phyloP scores from a whole-genome alignment of 176 grass and related monocot species.

The Urochloa ruziziensis region DNA sequence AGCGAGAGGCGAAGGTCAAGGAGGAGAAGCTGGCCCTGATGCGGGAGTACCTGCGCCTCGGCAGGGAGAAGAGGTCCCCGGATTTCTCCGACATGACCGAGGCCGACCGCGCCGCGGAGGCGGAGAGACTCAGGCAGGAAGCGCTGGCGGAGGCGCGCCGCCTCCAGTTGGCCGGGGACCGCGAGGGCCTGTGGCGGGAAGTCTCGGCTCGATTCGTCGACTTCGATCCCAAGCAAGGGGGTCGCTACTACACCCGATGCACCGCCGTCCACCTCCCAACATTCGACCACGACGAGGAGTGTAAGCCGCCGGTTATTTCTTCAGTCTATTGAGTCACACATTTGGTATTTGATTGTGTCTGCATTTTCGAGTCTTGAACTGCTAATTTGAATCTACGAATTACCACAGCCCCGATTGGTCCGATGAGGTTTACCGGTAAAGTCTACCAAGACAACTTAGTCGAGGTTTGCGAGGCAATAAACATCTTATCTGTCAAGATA shows the following conservation, averaged over 20 bases:
- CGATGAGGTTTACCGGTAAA: background rate
- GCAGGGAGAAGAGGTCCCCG: rapidly evolving
- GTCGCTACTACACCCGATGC: background rate
- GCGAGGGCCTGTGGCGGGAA: background rate
- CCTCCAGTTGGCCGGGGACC: background rate
- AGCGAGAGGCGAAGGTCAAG: no score
- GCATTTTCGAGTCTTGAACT: background rate
- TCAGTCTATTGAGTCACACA: background rate
- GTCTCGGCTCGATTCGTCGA: background rate
- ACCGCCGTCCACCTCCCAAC: no score
- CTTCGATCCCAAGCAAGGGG: background rate
- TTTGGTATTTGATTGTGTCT: no score
- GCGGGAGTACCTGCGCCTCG: background rate
- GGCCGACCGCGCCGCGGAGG: background rate
- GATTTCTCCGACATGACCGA: slow-evolving; percentile 6
- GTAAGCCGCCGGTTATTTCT: no score
- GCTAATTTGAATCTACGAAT: background rate
- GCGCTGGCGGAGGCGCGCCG: no score
- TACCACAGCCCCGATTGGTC: background rate
- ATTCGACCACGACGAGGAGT: no score
- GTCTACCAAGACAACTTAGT: no score
- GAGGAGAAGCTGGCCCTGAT: background rate
- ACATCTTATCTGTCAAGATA: background rate
- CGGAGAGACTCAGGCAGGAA: background rate
- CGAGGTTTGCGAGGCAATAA: background rate